These are phyloP conservation scores for Cladosporium sp. DNA, from an alignment of 2,329 filamentous ascomycete genomes.

Conservation along the genomic window DNA sequence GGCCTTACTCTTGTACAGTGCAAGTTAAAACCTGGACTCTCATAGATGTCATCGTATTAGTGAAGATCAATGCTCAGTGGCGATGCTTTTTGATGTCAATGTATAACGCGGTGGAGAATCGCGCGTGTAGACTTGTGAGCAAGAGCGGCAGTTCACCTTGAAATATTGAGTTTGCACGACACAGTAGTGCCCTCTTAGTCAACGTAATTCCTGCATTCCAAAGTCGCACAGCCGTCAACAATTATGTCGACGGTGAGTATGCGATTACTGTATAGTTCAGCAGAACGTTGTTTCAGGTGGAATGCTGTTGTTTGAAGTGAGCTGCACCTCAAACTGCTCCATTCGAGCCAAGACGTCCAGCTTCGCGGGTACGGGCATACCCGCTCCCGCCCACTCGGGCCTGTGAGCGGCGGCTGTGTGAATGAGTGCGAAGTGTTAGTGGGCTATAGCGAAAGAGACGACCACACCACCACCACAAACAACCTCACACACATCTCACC, in stretches of 20 bases:
- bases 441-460: slow-evolving; percentile 22
- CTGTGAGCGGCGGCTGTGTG: slow-evolving; percentile 2
- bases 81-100: not conserved
- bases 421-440: slow-evolving; percentile 14
- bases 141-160: not conserved
- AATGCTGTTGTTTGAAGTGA: not conserved
- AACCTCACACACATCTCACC: slow-evolving; percentile 2
- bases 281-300: not conserved
- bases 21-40: not conserved
- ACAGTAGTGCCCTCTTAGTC: not conserved
- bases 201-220: not conserved
- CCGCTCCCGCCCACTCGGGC: not conserved
- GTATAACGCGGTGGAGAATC: not conserved
- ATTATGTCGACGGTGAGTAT: not conserved
- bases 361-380: not conserved
- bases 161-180: not conserved
- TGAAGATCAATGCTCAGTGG: not conserved
- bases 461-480: slow-evolving; percentile 5
- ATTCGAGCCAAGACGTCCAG: not conserved
- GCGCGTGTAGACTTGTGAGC: not conserved
- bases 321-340: not conserved
- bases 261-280: not conserved
- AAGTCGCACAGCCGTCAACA: not conserved
- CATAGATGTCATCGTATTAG: no score
- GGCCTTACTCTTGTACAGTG: not conserved